Percentiles rank a stretch among this genome's conserved stretches.
phyloP scores from a whole-genome alignment of 1,284 basidiomycete species.

The Erythrobasidium hasegawianum region DNA sequence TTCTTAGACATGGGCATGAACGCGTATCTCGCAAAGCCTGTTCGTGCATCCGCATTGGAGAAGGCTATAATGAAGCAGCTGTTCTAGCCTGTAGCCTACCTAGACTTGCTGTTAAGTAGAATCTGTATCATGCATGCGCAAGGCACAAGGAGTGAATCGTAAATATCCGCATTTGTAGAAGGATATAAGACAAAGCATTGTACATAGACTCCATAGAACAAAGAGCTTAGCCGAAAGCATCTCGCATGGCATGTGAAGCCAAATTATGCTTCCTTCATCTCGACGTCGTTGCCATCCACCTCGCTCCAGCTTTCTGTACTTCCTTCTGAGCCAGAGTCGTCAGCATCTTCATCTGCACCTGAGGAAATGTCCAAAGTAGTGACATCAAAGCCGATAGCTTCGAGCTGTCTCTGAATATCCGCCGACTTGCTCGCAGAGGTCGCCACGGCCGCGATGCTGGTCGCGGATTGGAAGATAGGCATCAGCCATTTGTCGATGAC shows the following conservation, averaged over 20 bases:
- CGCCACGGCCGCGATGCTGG: conserved; percentile 75
- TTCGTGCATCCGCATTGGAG: conserved; percentile 16
- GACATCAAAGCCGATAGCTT: conserved; percentile 69
- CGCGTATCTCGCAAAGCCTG: conserved; percentile 27
- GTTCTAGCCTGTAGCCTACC: not conserved
- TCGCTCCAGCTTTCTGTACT: conserved; percentile 20
- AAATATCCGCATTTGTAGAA: too few species aligned
- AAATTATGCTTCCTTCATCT: conserved; percentile 2
- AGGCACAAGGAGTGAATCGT: not conserved
- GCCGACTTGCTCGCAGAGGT: conserved; percentile 75
- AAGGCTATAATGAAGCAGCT: conserved; percentile 7
- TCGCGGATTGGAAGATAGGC: conserved; percentile 75
- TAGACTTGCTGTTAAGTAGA: not conserved
- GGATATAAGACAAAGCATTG: too few species aligned
- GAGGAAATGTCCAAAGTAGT: conserved; percentile 5
- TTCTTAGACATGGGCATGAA: conserved; percentile 27
- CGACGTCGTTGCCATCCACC: conserved; percentile 13
- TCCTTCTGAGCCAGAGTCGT: conserved; percentile 6
- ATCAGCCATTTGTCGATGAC: conserved; percentile 73
- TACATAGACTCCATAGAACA: too few species aligned
- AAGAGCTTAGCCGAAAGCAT: not conserved
- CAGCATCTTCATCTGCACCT: not conserved
- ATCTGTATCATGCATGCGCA: not conserved
- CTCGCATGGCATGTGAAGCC: not conserved
- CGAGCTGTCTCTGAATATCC: conserved; percentile 65